Conservation (phyloP, 495 filamentous ascomycete species). For the Entonaema liquescens region DNA sequence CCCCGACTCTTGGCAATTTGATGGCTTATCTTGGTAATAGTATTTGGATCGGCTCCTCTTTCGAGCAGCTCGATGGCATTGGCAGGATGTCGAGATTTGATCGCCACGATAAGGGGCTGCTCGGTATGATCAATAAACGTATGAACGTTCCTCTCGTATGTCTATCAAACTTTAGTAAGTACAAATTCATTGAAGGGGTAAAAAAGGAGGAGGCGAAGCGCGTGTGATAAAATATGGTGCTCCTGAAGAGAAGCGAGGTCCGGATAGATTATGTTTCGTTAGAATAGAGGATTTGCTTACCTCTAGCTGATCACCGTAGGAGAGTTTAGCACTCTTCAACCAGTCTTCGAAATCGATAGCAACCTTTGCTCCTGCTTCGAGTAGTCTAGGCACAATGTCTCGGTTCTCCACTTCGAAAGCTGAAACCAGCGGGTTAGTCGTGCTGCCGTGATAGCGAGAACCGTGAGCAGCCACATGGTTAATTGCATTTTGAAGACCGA, state of each 20-base stretch:
- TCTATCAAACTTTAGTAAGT: slow-evolving; percentile 47
- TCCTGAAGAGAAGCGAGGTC: not conserved
- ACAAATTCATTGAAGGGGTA: not conserved
- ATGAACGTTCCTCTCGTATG: slow-evolving; percentile 54
- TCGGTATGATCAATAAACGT: slow-evolving; percentile 49
- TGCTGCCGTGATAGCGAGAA: slow-evolving; percentile 36
- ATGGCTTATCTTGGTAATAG: slow-evolving; percentile 51
- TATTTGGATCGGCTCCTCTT: slow-evolving; percentile 66
- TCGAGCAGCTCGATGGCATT: slow-evolving; percentile 65
- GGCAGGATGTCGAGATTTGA: slow-evolving; percentile 58
- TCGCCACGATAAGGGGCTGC: slow-evolving; percentile 70
- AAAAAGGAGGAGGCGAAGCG: not conserved
- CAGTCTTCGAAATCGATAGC: slow-evolving; percentile 57
- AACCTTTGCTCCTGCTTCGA: slow-evolving; percentile 51
- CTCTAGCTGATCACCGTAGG: slow-evolving; percentile 20
- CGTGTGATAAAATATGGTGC: not conserved
- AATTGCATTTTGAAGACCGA: slow-evolving; percentile 67
- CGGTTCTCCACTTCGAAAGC: slow-evolving; percentile 48
- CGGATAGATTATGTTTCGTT: not conserved
- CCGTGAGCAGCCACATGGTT: slow-evolving; percentile 62
- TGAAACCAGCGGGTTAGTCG: slow-evolving; percentile 49
- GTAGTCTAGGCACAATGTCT: slow-evolving; percentile 50
- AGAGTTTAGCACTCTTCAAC: slow-evolving; percentile 52
- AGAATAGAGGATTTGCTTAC: slow-evolving; percentile 29
- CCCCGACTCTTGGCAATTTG: slow-evolving; percentile 39